These are phyloP conservation scores for Flaveria robusta DNA, from an alignment of 129 eudicot genomes.

Conservation along the genomic window DNA sequence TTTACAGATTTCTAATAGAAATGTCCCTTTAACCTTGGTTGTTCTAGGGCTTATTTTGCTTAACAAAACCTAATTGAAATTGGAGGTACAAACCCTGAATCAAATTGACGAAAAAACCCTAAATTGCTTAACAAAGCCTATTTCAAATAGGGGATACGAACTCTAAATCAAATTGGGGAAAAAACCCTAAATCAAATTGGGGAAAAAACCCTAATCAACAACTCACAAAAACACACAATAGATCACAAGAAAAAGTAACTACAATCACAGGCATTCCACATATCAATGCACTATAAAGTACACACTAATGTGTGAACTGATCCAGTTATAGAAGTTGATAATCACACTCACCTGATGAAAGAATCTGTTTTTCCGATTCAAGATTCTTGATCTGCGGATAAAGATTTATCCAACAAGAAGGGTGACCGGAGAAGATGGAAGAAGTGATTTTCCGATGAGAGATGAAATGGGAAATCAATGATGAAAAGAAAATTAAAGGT, in stretches of 20 bases:
- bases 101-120: constrained; percentile 16
- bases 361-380: constrained; percentile 13
- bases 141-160: neutral
- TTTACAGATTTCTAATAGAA: neutral
- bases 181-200: constrained; percentile 9
- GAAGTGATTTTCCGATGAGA: neutral
- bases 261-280: neutral
- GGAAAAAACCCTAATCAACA: constrained; percentile 12
- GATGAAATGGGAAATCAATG: constrained; percentile 17
- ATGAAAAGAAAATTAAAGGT: constrained; percentile 19
- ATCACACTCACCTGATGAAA: neutral
- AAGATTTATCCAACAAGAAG: constrained; percentile 24
- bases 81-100: neutral
- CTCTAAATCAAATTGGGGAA: neutral
- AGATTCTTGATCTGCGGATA: constrained; percentile 24
- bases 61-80: neutral
- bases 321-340: neutral
- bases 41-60: neutral
- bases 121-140: neutral
- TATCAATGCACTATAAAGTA: neutral
- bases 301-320: constrained; percentile 6
- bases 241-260: neutral
- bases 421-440: neutral
- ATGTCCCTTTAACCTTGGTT: neutral
- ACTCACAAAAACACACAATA: constrained; percentile 12